Base-by-base conservation (phyloP, 208 protist species). In the Trypanosoma theileri region DNA sequence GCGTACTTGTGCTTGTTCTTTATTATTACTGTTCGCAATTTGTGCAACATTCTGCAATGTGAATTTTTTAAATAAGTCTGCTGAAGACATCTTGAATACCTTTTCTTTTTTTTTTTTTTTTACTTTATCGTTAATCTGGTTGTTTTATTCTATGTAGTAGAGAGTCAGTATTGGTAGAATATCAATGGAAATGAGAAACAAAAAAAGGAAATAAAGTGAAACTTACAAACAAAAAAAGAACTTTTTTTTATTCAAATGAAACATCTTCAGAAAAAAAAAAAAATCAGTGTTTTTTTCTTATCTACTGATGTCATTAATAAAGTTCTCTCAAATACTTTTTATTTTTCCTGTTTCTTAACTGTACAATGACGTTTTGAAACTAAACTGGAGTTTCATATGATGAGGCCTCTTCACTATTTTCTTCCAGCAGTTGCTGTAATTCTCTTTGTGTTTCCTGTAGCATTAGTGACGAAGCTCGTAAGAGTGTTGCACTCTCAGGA, bases 51-150 rank as follows among this genome's bases (percentile, higher is more conserved):
- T 94, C 57, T 87, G 78, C 41, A 94, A 66, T 42, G 91, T 96
- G 71, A 96, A 96, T 75, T 94, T 94, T 69, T 96, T 93, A 79
- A 96, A 96, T 12, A 96, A 69, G 48, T 93, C 87, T 0, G 88
- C 70, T 11, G 81, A 87, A 22, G 70, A 75, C 65, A 71, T 61
- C 35, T 50, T n/a, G 19, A 28, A 35, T 19, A 41, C 8, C 9
- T 50, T 28, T 58, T 6, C 16, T 14, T 65, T 16, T 35, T 13
- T 66, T 16, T 41, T 50, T 66, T 13, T 42, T 22, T 66, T 41
- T 22, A 48, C 45, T n/a, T 28, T 55, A 31, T 12, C 26, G 10
- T 22, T 14, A 48, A 62, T 26, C 4, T 31, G 10, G 2, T 21
- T 35, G 12, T 28, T 56, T 57, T 73, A 41, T 41, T 66, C n/a